These are phyloP conservation scores for Ramichloridium luteum DNA, from an alignment of 2,329 filamentous ascomycete species.

Conservation along the genomic window DNA sequence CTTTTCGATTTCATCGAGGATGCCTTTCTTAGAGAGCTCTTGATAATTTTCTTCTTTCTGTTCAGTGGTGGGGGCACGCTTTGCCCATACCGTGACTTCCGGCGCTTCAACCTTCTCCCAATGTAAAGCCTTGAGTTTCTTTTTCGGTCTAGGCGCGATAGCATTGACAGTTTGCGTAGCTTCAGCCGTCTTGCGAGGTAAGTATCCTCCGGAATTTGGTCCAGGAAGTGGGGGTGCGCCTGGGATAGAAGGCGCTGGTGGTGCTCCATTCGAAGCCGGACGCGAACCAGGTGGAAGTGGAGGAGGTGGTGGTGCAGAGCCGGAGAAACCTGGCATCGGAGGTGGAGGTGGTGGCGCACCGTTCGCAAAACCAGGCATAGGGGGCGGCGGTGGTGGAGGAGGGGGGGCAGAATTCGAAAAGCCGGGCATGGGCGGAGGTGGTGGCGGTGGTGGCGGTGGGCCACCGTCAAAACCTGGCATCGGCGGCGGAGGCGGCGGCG, in stretches of 20 bases:
- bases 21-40: conserved; percentile 85
- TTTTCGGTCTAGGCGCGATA: conserved; percentile 81
- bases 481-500: conserved; percentile 36
- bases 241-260: conserved; percentile 49
- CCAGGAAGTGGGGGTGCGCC: conserved; percentile 52
- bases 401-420: conserved; percentile 32
- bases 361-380: conserved; percentile 31
- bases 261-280: conserved; percentile 38
- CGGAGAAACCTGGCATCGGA: conserved; percentile 31
- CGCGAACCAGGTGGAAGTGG: conserved; percentile 33
- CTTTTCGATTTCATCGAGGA: conserved; percentile 94
- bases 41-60: conserved; percentile 92
- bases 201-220: conserved; percentile 54
- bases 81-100: conserved; percentile 84
- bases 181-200: conserved; percentile 50
- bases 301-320: conserved; percentile 32
- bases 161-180: conserved; percentile 51
- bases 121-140: conserved; percentile 98
- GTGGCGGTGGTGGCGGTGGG: conserved; percentile 28
- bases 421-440: conserved; percentile 37
- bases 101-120: conserved; percentile 97
- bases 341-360: conserved; percentile 31
- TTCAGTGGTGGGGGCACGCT: conserved; percentile 71
- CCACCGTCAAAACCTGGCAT: conserved; percentile 32
- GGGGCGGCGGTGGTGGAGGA: conserved; percentile 31